Evolutionary conservation across 2,329 filamentous ascomycete genomes (phyloP).

Genomic region (Colletotrichum tropicale): DNA sequence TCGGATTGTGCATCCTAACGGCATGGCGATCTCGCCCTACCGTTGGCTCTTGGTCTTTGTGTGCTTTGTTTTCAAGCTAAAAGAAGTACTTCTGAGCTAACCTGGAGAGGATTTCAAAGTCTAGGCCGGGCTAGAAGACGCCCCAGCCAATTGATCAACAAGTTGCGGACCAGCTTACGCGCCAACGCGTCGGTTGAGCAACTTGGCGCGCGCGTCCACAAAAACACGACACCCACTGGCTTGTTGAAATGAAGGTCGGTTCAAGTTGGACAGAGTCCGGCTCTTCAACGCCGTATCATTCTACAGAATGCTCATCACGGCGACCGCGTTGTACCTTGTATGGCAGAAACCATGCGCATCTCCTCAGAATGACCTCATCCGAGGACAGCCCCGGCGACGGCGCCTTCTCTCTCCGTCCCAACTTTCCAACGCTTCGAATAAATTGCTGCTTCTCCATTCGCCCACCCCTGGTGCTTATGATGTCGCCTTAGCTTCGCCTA

Average conservation of each 20-base stretch:
- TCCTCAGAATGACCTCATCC: constrained; percentile 8
- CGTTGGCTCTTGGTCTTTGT: background rate
- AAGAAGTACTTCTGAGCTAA: background rate
- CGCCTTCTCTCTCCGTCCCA: constrained; percentile 5
- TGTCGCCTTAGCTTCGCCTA: background rate
- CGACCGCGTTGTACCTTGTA: constrained; percentile 1
- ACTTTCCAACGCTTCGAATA: constrained; percentile 21
- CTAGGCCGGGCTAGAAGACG: constrained; percentile 11
- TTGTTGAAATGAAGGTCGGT: background rate
- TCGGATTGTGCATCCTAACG: background rate
- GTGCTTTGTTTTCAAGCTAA: background rate
- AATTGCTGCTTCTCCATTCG: constrained; percentile 12
- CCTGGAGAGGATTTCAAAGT: background rate
- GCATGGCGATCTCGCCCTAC: background rate
- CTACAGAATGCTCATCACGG: background rate
- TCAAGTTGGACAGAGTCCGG: background rate
- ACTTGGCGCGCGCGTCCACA: constrained; percentile 7
- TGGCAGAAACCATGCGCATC: background rate
- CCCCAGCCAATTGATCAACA: constrained; percentile 1
- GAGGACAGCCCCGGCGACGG: background rate
- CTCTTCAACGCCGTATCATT: background rate
- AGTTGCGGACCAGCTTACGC: constrained; percentile 2
- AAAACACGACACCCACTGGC: background rate
- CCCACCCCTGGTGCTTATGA: background rate
- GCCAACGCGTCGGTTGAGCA: constrained; percentile 6